Conservation (phyloP, 164 flowering plant genomes). For the Magnolia officinalis region DNA sequence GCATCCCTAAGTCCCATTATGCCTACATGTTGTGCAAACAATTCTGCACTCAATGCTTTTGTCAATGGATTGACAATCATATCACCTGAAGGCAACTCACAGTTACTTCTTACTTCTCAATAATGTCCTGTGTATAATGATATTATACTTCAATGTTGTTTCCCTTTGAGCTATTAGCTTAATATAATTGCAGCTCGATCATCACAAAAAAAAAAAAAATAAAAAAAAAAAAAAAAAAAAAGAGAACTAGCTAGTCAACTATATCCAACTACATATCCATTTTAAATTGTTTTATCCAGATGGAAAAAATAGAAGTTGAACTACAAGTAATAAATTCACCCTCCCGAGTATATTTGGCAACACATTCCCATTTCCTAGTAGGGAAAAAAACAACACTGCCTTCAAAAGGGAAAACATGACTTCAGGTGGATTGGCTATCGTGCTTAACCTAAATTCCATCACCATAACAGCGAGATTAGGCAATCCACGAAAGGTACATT, state of each 20-base stretch:
- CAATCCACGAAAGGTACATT: too few relatives aligned
- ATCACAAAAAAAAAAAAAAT: not conserved
- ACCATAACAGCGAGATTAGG: too few relatives aligned
- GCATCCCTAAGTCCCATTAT: too few relatives aligned
- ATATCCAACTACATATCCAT: not conserved
- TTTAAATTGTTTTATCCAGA: not conserved
- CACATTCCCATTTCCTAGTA: not conserved
- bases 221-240: not conserved
- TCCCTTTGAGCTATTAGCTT: not conserved
- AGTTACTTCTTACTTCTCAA: not conserved
- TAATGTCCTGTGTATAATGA: not conserved
- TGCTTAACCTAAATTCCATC: too few relatives aligned
- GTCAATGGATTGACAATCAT: too few relatives aligned
- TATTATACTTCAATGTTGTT: not conserved
- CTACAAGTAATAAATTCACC: not conserved
- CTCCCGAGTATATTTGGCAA: not conserved
- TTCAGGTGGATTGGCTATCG: too few relatives aligned
- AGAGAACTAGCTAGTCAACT: not conserved
- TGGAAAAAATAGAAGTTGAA: not conserved
- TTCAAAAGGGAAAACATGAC: too few relatives aligned
- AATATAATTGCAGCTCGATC: not conserved
- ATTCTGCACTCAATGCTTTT: too few relatives aligned
- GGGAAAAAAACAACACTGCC: not conserved
- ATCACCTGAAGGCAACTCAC: too few relatives aligned
- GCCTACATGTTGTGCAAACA: too few relatives aligned